Base-by-base conservation (phyloP, 441 rosid species). In the Croton setiger region DNA sequence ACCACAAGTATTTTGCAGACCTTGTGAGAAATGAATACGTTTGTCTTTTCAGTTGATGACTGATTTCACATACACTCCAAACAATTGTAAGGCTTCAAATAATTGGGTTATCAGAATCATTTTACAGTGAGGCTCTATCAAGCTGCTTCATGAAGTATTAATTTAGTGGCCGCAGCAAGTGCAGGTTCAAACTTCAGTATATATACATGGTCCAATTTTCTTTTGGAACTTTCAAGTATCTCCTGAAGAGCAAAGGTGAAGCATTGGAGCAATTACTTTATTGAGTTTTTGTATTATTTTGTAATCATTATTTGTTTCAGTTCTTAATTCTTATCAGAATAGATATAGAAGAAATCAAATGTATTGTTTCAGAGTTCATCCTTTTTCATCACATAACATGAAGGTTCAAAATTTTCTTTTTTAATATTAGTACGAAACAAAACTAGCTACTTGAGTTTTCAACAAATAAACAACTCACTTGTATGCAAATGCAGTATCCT, bases 211-310 rank as follows among this genome's bases (percentile, higher is more conserved):
- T 67, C 9, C 31, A n/a, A 39, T 43, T 56, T 43, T 27, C 53
- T 12, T 12, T 47, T n/a, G 21, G 2, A 10, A 12, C 52, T 43
- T 54, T 12, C 27, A 37, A 9, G 27, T 37, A 20, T 49, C 41
- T 64, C 57, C 23, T 41, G 53, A 17, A 33, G 53, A 66, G 44
- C 21, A 56, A 55, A 56, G 70, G 13, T 23, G 33, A 27, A 55
- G 62, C 68, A 56, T 35, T 39, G 3, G 23, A n/a, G 53, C 5
- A 21, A 39, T 37, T 53, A 45, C 1, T 53, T 53, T 54, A 35
- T 17, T 49, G 11, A 51, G 51, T 54, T 66, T 53, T 55, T 55
- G 70, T 67, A 56, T 43, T 55, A 41, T 43, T 12, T 41, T 6
- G n/a, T 51, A 31, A 53, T 67, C 51, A 41, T 61, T 31, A 41